These are phyloP conservation scores for Stylonectria norvegica DNA, from an alignment of 2,329 filamentous ascomycete genomes.

Conservation along the genomic window DNA sequence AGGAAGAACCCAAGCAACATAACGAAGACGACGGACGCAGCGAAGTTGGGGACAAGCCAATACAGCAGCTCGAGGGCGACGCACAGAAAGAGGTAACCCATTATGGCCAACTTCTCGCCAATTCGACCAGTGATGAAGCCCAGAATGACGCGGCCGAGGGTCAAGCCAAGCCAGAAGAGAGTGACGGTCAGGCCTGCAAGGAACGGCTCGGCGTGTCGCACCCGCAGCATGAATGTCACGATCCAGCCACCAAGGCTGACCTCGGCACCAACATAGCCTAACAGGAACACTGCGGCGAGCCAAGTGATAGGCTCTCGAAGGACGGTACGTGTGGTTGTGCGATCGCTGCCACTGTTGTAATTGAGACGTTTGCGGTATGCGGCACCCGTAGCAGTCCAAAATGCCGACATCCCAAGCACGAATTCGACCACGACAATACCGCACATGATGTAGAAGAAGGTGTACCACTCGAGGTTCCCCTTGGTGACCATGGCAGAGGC, in stretches of 20 bases:
- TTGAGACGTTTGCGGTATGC: slow-evolving; percentile 43
- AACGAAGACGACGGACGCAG: slow-evolving; percentile 69
- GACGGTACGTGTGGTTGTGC: slow-evolving; percentile 43
- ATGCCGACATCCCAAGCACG: slow-evolving; percentile 48
- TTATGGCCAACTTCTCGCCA: slow-evolving; percentile 66
- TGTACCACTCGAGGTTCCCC: slow-evolving; percentile 61
- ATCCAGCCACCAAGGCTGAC: slow-evolving; percentile 76
- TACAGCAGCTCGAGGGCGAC: slow-evolving; percentile 68
- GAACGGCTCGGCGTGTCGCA: slow-evolving; percentile 66
- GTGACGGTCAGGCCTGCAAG: slow-evolving; percentile 72
- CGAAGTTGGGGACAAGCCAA: slow-evolving; percentile 77
- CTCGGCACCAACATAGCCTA: slow-evolving; percentile 77
- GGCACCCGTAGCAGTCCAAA: slow-evolving; percentile 60
- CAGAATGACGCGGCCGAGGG: slow-evolving; percentile 66
- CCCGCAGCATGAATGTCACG: slow-evolving; percentile 80
- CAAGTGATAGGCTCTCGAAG: slow-evolving; percentile 60
- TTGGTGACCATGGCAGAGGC: slow-evolving; percentile 71
- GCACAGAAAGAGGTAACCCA: slow-evolving; percentile 60
- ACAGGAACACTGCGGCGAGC: slow-evolving; percentile 69
- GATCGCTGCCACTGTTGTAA: slow-evolving; percentile 32
- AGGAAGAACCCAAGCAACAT: slow-evolving; percentile 74
- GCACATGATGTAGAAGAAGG: slow-evolving; percentile 74
- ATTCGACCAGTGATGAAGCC: slow-evolving; percentile 73
- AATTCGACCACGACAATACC: slow-evolving; percentile 56
- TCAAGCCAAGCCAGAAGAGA: slow-evolving; percentile 82